Conservation (phyloP, 139 green algal genomes). For the Chlamydomonas schloesseri region DNA sequence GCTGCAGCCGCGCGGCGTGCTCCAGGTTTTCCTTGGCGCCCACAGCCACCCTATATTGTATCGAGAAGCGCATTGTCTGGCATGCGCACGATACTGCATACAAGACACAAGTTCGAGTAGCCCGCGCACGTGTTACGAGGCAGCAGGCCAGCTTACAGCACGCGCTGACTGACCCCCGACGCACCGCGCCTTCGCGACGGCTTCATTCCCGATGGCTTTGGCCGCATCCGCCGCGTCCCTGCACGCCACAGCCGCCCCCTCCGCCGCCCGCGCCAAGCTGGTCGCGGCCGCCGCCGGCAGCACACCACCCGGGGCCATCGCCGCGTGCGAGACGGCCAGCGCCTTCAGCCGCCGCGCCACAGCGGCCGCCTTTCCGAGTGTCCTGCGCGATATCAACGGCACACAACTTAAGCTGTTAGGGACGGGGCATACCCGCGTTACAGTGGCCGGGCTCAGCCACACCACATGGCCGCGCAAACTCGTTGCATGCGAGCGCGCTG, state of each 20-base stretch:
- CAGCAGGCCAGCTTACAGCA: no score
- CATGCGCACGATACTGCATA: no score
- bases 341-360: background rate
- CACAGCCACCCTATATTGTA: background rate
- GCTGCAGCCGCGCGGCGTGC: constrained; percentile 10
- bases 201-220: background rate
- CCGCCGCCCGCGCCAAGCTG: background rate
- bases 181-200: background rate
- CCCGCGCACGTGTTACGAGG: no score
- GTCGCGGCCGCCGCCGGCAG: background rate
- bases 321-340: background rate
- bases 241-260: background rate
- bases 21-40: background rate
- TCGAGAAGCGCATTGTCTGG: no score
- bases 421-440: no score
- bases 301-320: background rate
- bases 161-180: background rate
- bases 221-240: background rate
- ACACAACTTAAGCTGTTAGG: no score
- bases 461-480: background rate
- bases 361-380: background rate
- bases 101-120: no score
- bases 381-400: no score
- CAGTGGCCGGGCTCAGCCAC: no score
- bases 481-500: no score